A percentile compares a stretch with the other conserved stretches of the same genome.
Evolutionary conservation across 1,139 yeast genomes (phyloP).

Genomic region (Zygoascus sp.): DNA sequence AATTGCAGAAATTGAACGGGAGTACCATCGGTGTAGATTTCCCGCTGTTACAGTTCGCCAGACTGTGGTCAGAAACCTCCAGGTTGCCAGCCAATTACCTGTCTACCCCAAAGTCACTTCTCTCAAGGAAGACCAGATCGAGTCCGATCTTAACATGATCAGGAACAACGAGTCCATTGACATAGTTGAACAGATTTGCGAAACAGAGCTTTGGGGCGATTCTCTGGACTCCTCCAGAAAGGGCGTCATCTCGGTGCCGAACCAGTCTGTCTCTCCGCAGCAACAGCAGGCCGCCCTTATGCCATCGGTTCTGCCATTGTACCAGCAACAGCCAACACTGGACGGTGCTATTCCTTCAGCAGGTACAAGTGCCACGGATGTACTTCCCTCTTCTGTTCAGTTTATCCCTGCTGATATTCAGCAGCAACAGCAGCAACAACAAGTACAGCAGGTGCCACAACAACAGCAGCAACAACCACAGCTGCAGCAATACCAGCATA

Average conservation of each 20-base stretch:
- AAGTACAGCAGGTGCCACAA: too few species aligned
- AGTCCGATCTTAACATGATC: constrained; percentile 20
- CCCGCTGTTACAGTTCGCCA: constrained; percentile 12
- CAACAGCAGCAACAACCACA: too few species aligned
- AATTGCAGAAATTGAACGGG: constrained; percentile 25
- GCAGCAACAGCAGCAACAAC: not conserved
- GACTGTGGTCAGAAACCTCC: constrained; percentile 17
- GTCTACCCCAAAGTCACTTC: constrained; percentile 17
- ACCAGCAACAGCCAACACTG: too few species aligned
- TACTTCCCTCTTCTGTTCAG: not conserved
- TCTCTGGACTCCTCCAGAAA: constrained; percentile 10
- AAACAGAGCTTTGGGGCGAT: constrained; percentile 12
- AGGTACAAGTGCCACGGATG: too few species aligned
- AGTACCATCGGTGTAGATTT: constrained; percentile 19
- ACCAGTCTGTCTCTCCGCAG: not conserved
- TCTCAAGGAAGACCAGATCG: constrained; percentile 19
- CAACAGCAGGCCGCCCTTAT: constrained; percentile 5
- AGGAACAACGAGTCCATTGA: constrained; percentile 16
- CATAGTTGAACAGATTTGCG: constrained; percentile 11
- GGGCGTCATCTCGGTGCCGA: constrained; percentile 10
- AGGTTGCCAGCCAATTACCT: constrained; percentile 15
- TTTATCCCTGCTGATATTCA: not conserved
- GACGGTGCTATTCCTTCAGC: too few species aligned
- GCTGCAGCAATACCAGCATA: too few species aligned
- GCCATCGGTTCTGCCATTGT: not conserved